A percentile compares a stretch with the other conserved stretches of the same genome.
phyloP scores from a whole-genome alignment of 2,329 filamentous ascomycete species.

The Penicillium expansum region DNA sequence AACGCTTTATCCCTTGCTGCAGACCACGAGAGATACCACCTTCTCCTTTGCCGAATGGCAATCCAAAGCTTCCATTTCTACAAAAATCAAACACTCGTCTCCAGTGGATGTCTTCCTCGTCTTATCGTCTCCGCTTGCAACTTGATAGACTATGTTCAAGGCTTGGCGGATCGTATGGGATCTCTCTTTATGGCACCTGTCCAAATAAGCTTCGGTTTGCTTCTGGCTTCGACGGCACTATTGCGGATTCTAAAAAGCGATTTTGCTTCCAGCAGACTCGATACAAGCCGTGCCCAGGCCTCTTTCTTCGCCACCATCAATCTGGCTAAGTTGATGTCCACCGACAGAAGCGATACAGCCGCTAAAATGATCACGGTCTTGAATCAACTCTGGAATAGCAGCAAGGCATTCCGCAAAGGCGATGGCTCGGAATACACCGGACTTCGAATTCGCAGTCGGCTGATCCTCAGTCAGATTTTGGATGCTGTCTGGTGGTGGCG shows the following conservation, averaged over 20 bases:
- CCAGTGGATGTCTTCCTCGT: constrained; percentile 27
- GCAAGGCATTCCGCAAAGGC: constrained; percentile 39
- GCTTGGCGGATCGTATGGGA: constrained; percentile 20
- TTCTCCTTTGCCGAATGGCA: constrained; percentile 30
- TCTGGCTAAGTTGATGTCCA: constrained; percentile 38
- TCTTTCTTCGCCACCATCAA: constrained; percentile 40
- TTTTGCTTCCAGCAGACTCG: constrained; percentile 27
- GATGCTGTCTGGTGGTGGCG: constrained; percentile 46
- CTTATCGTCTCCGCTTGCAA: constrained; percentile 31
- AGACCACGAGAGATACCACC: constrained; percentile 35
- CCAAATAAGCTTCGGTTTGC: constrained; percentile 30
- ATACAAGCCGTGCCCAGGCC: constrained; percentile 34
- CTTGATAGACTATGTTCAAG: constrained; percentile 31
- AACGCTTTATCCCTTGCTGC: neutral
- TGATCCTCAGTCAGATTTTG: constrained; percentile 38
- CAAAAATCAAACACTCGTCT: constrained; percentile 30
- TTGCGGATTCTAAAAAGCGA: constrained; percentile 42
- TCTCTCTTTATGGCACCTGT: constrained; percentile 27
- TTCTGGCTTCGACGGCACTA: constrained; percentile 33
- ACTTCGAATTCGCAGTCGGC: constrained; percentile 41
- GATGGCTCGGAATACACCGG: constrained; percentile 37
- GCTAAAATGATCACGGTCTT: constrained; percentile 35
- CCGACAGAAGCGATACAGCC: constrained; percentile 36
- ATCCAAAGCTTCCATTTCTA: constrained; percentile 40
- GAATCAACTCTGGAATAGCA: constrained; percentile 43